Evolutionary conservation across 352 stramenopile genomes (phyloP), one percentile per base, ranked within the genome.

Genomic region (Thraustochytrium striatum): DNA sequence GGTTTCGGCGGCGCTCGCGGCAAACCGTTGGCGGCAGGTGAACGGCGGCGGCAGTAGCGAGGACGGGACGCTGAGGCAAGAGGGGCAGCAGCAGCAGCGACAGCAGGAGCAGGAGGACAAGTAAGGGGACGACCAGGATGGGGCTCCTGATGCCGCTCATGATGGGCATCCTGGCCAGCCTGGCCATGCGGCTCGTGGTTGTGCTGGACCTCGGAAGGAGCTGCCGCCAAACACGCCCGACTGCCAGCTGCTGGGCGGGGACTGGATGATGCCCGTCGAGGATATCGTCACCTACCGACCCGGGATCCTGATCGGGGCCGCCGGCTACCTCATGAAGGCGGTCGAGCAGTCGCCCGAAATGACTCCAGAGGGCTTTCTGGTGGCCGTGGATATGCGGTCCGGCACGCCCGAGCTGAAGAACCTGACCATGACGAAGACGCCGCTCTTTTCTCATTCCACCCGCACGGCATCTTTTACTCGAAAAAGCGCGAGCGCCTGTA

Each of bases 401-500:
- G 3, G 0, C 65, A 58, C 19, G 47, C 65, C 65, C 19, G 16
- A 68, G 39, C 19, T 61, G 52, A 39, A 50, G n/a, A 72, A 72
- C 9, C 25, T 75, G 0, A 35, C 19, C 28, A 39, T 75, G 43
- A 11, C 16, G 16, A 7, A 43, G 25, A 68, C 52, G 52, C 41
- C 65, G 9, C 33, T 61, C 16, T 13, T 25, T 55, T 68, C 13
- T n/a, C 16, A 16, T 61, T 75, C 52, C 30, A 55, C 5, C 41
- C 39, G 32, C 65, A 75, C 30, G 65, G 65, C 5, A 72, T 75
- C 36, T 61, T 30, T 25, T 75, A 75, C 25, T 75, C 65, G 19
- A 25, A 32, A 9, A 44, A 8, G 7, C 33, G 30, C 8, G 65
- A 75, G 41, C 32, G 65, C 5, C 43, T 75, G 7, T 75, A 75